Evolutionary conservation across 306 rosid genomes (phyloP).

Genomic region (Gillenia trifoliata): DNA sequence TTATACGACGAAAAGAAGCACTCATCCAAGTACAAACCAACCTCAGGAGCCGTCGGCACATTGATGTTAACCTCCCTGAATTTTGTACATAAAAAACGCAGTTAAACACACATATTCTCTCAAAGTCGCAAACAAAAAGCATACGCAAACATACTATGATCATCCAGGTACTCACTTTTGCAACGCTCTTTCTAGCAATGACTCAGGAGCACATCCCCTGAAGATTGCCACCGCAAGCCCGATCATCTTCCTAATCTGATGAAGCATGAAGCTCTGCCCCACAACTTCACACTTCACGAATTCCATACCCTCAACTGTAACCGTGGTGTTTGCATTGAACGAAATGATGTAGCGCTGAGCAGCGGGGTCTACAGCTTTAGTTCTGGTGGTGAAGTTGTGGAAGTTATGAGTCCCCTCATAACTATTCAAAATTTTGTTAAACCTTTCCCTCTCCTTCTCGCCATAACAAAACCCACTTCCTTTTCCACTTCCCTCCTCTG

Average conservation of each 20-base stretch:
- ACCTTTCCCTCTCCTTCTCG: constrained; percentile 67
- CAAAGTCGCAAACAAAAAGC: neutral
- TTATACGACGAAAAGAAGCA: constrained; percentile 82
- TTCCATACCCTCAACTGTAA: constrained; percentile 61
- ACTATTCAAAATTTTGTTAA: constrained; percentile 58
- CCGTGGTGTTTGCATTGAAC: constrained; percentile 45
- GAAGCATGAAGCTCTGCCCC: constrained; percentile 99
- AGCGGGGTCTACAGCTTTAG: constrained; percentile 79
- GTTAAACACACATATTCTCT: constrained; percentile 3
- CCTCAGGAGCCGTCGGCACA: constrained; percentile 98
- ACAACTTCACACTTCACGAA: constrained; percentile 87
- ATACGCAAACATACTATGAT: neutral
- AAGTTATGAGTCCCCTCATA: constrained; percentile 89
- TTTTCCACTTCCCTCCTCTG: constrained; percentile 34
- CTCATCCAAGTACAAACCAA: constrained; percentile 88
- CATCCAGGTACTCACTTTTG: constrained; percentile 52
- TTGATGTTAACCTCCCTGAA: constrained; percentile 69
- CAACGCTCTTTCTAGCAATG: constrained; percentile 63
- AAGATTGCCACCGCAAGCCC: constrained; percentile 90
- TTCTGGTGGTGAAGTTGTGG: constrained; percentile 95
- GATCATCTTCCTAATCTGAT: constrained; percentile 90
- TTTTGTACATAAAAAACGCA: neutral
- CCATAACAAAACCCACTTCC: constrained; percentile 52
- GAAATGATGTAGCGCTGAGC: constrained; percentile 71
- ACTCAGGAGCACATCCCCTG: constrained; percentile 75